Evolutionary conservation across 345 rosid species (phyloP), one percentile per base, ranked within the genome.

Genomic region (Pugionium dolabratum): DNA sequence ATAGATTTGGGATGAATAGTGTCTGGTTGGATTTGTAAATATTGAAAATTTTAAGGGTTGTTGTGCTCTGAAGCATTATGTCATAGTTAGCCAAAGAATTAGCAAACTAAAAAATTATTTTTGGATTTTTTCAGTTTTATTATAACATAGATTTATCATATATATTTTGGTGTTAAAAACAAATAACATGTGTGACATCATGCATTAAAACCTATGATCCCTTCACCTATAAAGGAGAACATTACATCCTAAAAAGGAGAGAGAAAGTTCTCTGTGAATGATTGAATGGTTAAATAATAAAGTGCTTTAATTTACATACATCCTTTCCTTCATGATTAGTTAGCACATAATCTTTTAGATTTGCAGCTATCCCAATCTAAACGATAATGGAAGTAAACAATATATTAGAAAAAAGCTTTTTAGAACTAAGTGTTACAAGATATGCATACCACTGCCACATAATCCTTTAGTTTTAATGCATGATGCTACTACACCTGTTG

Each of bases 351-450:
- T 84, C 90, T 76, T 78, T 84, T 81, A 86, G 82, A 74, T 93
- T 93, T 70, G 86, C 97, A 56, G 91, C 98, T 86, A 93, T 74
- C 46, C 96, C 97, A 65, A 83, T 82, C 98, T 93, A 77, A 71
- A 52, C 10, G 62, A 59, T 18, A 57, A 64, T n/a, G 53, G 34
- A 49, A 53, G 50, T 48, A 52, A 51, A 51, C 11, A 50, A 29
- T 27, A 58, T 50, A 43, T 50, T 18, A 58, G 44, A 11, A 54
- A 54, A 39, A 54, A 3, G 7, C 4, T 29, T 44, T 44, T 41
- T 26, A 26, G 6, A 69, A 26, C 42, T 25, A 25, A 50, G 33
- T 42, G 59, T 27, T 54, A 47, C 10, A 54, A 48, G 47, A 28
- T 33, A 52, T 27, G 61, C 40, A 18, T 18, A 18, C 18, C 18